These are phyloP conservation scores for Artomyces pyxidatus DNA, from an alignment of 768 basidiomycete species.

Conservation along the genomic window DNA sequence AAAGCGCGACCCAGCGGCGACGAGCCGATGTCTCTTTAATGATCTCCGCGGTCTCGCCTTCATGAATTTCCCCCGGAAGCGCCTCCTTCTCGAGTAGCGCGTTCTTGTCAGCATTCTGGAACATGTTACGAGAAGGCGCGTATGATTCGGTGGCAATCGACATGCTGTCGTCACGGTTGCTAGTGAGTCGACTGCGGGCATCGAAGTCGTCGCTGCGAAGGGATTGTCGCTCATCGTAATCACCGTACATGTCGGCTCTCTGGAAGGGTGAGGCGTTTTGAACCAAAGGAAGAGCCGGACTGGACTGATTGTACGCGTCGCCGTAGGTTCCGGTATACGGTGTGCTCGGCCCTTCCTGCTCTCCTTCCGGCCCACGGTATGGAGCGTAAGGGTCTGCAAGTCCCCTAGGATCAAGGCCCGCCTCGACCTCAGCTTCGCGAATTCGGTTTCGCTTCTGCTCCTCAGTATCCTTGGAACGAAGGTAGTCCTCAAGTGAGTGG, in stretches of 20 bases:
- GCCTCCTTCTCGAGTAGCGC: slow-evolving; percentile 73
- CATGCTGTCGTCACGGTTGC: slow-evolving; percentile 65
- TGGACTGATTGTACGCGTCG: slow-evolving; percentile 53
- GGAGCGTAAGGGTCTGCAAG: slow-evolving; percentile 70
- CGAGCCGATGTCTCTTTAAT: slow-evolving; percentile 76
- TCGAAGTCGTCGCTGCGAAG: slow-evolving; percentile 75
- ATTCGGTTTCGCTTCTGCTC: slow-evolving; percentile 78
- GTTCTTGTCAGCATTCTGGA: slow-evolving; percentile 73
- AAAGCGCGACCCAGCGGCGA: slow-evolving; percentile 79
- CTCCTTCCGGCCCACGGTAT: slow-evolving; percentile 48
- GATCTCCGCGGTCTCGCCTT: slow-evolving; percentile 84
- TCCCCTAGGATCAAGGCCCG: slow-evolving; percentile 51
- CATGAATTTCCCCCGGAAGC: slow-evolving; percentile 76
- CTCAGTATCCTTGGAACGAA: slow-evolving; percentile 77
- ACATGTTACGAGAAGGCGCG: slow-evolving; percentile 94
- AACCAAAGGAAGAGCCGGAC: slow-evolving; percentile 76
- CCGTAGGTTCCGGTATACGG: slow-evolving; percentile 32
- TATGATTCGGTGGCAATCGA: slow-evolving; percentile 91
- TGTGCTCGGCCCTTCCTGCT: slow-evolving; percentile 28
- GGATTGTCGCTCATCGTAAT: slow-evolving; percentile 69
- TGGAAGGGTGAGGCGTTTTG: slow-evolving; percentile 77
- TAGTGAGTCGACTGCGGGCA: slow-evolving; percentile 68
- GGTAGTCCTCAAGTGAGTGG: slow-evolving; percentile 79
- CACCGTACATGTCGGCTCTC: slow-evolving; percentile 66
- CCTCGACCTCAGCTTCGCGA: slow-evolving; percentile 68